A percentile compares a stretch with the other conserved stretches of the same genome.
phyloP scores from a whole-genome alignment of 2,329 filamentous ascomycete species.

The Botryotinia globosa region DNA sequence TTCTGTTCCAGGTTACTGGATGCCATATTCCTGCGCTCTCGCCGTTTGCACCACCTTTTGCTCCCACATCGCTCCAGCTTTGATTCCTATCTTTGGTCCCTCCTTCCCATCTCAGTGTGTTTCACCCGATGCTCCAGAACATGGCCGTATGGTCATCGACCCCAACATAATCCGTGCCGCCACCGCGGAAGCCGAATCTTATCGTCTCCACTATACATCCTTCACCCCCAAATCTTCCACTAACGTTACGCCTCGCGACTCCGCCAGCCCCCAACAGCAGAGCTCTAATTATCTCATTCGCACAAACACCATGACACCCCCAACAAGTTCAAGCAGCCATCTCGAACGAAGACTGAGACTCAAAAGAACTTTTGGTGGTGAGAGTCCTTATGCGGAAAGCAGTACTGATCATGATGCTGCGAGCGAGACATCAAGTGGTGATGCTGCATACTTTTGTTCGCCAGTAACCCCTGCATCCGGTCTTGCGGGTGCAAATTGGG shows the following conservation, averaged over 20 bases:
- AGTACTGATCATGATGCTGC: conserved; percentile 43
- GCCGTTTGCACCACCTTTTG: conserved; percentile 91
- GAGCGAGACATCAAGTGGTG: conserved; percentile 29
- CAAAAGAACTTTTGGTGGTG: conserved; percentile 39
- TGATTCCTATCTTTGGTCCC: conserved; percentile 87
- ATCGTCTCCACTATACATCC: conserved; percentile 38
- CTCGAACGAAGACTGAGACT: conserved; percentile 34
- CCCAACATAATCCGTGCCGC: conserved; percentile 53
- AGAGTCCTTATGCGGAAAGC: conserved; percentile 43
- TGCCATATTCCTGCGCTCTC: conserved; percentile 83
- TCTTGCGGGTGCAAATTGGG: background rate
- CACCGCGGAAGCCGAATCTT: conserved; percentile 48
- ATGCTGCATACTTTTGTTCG: conserved; percentile 31
- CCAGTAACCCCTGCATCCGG: conserved; percentile 29
- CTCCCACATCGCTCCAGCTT: conserved; percentile 73
- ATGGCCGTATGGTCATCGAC: conserved; percentile 65
- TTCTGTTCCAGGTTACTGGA: conserved; percentile 78
- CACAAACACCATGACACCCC: conserved; percentile 20
- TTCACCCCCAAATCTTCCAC: conserved; percentile 29
- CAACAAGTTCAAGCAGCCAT: conserved; percentile 23
- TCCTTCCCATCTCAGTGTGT: conserved; percentile 74
- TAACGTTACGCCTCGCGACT: conserved; percentile 3
- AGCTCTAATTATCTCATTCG: conserved; percentile 3
- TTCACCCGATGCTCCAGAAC: conserved; percentile 59
- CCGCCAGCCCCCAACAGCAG: conserved; percentile 16